phyloP scores from a whole-genome alignment of 768 basidiomycete species.

The Amanita rubescens region DNA sequence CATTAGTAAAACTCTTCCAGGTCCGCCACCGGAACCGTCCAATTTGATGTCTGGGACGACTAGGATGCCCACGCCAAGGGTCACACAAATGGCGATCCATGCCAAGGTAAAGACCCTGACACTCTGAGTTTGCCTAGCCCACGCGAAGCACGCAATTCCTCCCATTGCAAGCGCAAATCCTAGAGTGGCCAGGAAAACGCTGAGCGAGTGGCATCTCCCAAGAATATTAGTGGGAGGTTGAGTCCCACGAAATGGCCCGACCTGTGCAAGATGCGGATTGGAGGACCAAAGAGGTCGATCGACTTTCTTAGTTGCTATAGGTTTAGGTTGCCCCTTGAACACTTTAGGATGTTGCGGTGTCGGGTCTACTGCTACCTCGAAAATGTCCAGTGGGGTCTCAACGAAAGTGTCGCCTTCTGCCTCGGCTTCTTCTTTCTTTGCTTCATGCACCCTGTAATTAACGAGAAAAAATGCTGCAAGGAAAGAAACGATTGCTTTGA shows the following conservation, averaged over 20 bases:
- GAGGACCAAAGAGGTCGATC: constrained; percentile 28
- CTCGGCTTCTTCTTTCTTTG: constrained; percentile 35
- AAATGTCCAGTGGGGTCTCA: neutral
- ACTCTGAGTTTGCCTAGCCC: constrained; percentile 37
- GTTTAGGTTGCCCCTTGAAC: constrained; percentile 12
- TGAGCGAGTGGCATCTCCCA: constrained; percentile 40
- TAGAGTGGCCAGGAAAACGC: constrained; percentile 35
- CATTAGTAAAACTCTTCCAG: no score
- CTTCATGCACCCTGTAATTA: constrained; percentile 47
- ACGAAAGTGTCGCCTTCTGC: constrained; percentile 6
- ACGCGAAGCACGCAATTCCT: constrained; percentile 45
- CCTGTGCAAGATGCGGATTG: constrained; percentile 45
- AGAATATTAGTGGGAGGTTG: constrained; percentile 40
- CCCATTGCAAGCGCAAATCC: constrained; percentile 45
- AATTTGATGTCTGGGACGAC: constrained; percentile 12
- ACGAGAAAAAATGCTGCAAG: constrained; percentile 49
- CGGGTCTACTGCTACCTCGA: constrained; percentile 2
- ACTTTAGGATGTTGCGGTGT: neutral
- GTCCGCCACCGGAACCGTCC: neutral
- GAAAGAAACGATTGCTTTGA: constrained; percentile 34
- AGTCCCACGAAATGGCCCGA: constrained; percentile 37
- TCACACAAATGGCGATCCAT: constrained; percentile 30
- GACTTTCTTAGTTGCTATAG: constrained; percentile 9
- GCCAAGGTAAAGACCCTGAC: constrained; percentile 36
- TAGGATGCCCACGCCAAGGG: constrained; percentile 13